Evolutionary conservation across 2,329 filamentous ascomycete genomes (phyloP).

Genomic region (Fusarium papillatum): DNA sequence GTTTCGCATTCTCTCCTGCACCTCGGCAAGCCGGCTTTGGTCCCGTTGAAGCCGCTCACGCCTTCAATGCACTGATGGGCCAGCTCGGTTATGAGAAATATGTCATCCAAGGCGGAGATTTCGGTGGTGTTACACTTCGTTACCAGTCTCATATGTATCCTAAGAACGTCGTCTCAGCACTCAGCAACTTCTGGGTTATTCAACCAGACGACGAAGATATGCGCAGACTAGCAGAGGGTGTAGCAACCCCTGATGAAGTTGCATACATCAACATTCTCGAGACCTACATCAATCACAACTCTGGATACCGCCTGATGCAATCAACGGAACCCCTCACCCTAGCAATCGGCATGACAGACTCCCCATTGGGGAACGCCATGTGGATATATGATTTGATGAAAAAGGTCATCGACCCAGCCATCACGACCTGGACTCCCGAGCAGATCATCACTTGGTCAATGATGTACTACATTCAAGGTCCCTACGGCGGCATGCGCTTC

Average conservation of each 20-base stretch:
- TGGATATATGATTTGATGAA: neutral
- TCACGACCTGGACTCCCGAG: neutral
- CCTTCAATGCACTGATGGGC: neutral
- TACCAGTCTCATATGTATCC: neutral
- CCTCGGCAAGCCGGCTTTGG: neutral
- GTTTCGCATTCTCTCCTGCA: neutral
- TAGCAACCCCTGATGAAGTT: neutral
- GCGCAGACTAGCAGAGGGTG: neutral
- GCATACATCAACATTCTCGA: neutral
- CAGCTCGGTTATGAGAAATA: neutral
- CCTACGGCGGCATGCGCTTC: neutral
- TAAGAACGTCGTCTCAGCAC: neutral
- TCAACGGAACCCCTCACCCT: neutral
- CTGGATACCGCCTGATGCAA: neutral
- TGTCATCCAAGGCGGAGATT: neutral
- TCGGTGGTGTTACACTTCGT: neutral
- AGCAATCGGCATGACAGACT: neutral
- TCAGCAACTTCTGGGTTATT: neutral
- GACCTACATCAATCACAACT: neutral
- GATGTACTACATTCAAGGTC: neutral
- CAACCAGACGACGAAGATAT: neutral
- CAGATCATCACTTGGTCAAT: neutral
- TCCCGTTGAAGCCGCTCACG: neutral
- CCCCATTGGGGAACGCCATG: neutral
- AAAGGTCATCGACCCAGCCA: neutral